Conservation (phyloP, 805 yeast species). For the Schwanniomyces sp. region DNA sequence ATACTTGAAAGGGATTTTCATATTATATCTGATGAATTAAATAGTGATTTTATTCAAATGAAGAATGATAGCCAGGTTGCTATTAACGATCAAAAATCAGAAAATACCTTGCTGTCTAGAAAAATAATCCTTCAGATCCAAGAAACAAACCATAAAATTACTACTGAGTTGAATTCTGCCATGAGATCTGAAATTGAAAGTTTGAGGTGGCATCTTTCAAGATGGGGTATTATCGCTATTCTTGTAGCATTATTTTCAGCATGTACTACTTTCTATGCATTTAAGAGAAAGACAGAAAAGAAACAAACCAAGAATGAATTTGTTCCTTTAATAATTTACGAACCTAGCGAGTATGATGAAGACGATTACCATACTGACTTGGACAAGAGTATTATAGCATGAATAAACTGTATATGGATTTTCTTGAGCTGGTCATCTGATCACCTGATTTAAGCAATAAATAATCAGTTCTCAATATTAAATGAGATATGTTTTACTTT, state of each 20-base stretch:
- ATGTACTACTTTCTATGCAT: slow-evolving; percentile 53
- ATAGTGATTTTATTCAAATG: slow-evolving; percentile 54
- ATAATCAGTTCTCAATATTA: not conserved
- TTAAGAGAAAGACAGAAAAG: slow-evolving; percentile 19
- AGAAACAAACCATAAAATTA: slow-evolving; percentile 80
- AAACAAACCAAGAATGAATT: slow-evolving; percentile 31
- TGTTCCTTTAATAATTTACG: slow-evolving; percentile 41
- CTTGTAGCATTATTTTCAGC: slow-evolving; percentile 60
- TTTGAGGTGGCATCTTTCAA: slow-evolving; percentile 88
- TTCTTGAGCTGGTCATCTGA: not conserved
- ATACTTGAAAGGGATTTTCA: slow-evolving; percentile 71
- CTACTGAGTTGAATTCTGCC: slow-evolving; percentile 77
- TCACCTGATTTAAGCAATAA: slow-evolving; percentile 3
- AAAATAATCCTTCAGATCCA: slow-evolving; percentile 68
- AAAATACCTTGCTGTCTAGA: slow-evolving; percentile 74
- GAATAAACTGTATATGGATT: not conserved
- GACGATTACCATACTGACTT: slow-evolving; percentile 58
- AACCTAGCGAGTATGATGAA: slow-evolving; percentile 52
- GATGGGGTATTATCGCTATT: slow-evolving; percentile 82
- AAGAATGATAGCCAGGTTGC: slow-evolving; percentile 81
- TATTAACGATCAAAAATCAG: slow-evolving; percentile 81
- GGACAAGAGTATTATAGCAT: slow-evolving; percentile 30
- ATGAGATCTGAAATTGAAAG: slow-evolving; percentile 85
- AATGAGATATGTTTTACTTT: not conserved
- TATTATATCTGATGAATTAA: slow-evolving; percentile 72